Conservation (phyloP, 1,139 yeast species). For the Saccharomycopsis crataegensis region DNA sequence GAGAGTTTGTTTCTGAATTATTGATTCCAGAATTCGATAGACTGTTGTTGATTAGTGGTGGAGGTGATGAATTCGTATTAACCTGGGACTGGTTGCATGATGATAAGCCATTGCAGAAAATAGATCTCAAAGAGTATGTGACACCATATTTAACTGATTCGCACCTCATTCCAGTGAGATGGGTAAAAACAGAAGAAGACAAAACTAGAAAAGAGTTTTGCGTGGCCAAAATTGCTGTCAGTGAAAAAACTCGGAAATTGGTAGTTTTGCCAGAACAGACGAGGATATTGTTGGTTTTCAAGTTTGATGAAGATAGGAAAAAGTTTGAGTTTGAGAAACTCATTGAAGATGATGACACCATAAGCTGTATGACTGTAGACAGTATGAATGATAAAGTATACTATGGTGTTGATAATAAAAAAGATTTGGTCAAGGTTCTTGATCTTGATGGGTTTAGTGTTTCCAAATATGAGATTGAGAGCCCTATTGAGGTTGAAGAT, state of each 20-base stretch:
- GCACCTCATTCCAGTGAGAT: constrained; percentile 63
- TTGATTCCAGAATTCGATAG: constrained; percentile 44
- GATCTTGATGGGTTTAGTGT: constrained; percentile 21
- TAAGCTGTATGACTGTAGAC: constrained; percentile 3
- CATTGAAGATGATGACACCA: constrained; percentile 1
- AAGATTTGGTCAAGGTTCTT: constrained; percentile 19
- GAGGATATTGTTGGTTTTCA: constrained; percentile 18
- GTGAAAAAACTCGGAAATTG: constrained; percentile 24
- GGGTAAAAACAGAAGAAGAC: constrained; percentile 46
- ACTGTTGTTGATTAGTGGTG: constrained; percentile 61
- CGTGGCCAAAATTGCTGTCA: constrained; percentile 5
- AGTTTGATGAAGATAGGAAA: not conserved
- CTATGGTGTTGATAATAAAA: constrained; percentile 19
- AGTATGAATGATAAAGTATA: constrained; percentile 17
- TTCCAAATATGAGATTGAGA: constrained; percentile 21
- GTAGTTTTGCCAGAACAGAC: constrained; percentile 51
- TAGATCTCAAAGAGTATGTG: constrained; percentile 44
- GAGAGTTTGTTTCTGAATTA: constrained; percentile 67
- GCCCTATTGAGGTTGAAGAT: constrained; percentile 26
- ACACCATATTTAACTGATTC: constrained; percentile 41
- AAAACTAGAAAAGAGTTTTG: constrained; percentile 9
- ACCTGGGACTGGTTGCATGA: constrained; percentile 68
- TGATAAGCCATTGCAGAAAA: constrained; percentile 39
- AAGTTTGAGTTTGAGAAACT: not conserved
- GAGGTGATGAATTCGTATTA: constrained; percentile 78